Base-by-base conservation (phyloP, 129 eudicot species). In the Tanacetum coccineum region DNA sequence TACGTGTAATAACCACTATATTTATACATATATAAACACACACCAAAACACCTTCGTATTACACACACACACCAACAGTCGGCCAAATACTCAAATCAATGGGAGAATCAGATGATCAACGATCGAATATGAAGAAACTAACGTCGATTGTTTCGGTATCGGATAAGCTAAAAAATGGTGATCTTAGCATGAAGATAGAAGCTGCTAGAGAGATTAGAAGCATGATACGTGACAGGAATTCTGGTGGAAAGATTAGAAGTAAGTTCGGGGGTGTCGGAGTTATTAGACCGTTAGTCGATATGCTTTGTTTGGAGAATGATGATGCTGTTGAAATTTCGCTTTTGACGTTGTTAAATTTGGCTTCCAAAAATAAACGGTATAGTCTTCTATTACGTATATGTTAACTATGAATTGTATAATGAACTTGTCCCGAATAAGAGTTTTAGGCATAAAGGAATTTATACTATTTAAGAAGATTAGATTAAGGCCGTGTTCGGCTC, bases 221-320 rank as follows among this genome's bases (percentile, higher is more conserved):
- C 54, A 66, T 86, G 32, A 81, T 86, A 2, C 73, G 85, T 32
- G 80, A 78, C 0, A 66, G 81, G 50, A 82, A 75, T 28, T 68
- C 80, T 20, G 67, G 85, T n/a, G 70, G 68, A 6, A 70, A 64
- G 39, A 48, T 73, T 46, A 82, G 87, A 20, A 55, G 79, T 52
- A 73, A 75, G 57, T 77, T 82, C 66, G 87, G 83, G 40, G 81
- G 83, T 46, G 87, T 81, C 68, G 92, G 92, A 8, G 85, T 82
- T 6, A 81, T 82, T 39, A 81, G 32, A 68, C 87, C 86, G 54
- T 85, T 85, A 26, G 83, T 86, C 3, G 59, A 42, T 10, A 72
- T 82, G 86, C 88, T 82, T 39, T 36, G 19, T 13, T 71, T 75
- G 59, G n/a, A 52, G n/a, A 57, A 59, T 40, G 53, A 64, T 55